Percentiles rank a stretch among this genome's conserved stretches.
These are phyloP conservation scores for Austroboletus festivus DNA, from an alignment of 768 basidiomycete genomes.

Conservation along the genomic window DNA sequence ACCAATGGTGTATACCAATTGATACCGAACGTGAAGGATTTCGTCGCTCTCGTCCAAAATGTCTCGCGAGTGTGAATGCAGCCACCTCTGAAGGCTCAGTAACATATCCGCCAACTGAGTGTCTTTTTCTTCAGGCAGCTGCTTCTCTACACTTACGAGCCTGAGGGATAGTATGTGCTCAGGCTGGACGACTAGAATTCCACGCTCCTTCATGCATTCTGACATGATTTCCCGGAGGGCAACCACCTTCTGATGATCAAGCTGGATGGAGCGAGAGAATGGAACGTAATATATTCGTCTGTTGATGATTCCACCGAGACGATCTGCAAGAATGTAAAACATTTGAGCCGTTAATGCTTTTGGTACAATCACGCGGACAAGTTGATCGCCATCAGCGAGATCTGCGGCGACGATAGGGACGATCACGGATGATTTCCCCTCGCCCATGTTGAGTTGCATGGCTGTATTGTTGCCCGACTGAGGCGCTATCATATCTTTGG, in stretches of 20 bases:
- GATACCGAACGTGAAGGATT: neutral
- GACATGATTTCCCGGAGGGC: neutral
- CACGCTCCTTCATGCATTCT: neutral
- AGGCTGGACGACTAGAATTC: neutral
- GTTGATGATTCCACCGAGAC: neutral
- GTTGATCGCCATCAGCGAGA: neutral
- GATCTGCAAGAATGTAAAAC: neutral
- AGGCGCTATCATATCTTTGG: neutral
- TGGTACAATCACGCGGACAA: neutral
- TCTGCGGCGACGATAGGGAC: neutral
- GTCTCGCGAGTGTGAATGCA: neutral
- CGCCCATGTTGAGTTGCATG: neutral
- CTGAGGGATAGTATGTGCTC: neutral
- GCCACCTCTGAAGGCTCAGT: neutral
- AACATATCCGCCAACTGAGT: neutral
- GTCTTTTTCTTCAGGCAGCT: neutral
- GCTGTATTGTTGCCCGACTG: neutral
- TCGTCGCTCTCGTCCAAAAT: neutral
- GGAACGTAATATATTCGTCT: neutral
- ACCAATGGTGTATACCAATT: neutral
- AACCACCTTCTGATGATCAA: neutral
- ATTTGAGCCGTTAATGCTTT: neutral
- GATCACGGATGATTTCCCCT: neutral
- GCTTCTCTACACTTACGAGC: neutral
- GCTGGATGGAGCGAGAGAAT: neutral